Evolutionary conservation across 352 stramenopile species (phyloP).

Genomic region (Phytophthora kernoviae): DNA sequence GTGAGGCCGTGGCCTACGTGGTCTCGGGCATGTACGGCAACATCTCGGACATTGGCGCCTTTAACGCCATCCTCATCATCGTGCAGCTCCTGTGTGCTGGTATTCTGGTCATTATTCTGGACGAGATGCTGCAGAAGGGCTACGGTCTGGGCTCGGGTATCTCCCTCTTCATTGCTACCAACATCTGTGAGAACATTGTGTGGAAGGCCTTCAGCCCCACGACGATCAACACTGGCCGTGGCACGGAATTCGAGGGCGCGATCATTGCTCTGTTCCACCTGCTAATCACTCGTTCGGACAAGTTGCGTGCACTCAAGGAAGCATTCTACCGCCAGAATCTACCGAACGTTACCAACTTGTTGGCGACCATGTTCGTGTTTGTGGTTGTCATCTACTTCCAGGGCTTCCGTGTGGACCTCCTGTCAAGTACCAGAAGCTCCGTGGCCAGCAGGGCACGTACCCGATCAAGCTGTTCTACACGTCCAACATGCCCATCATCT

Average conservation of each 20-base stretch:
- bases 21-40: slow-evolving; percentile 99
- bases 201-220: slow-evolving; percentile 99
- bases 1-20: slow-evolving; percentile 99
- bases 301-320: slow-evolving; percentile 97
- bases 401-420: slow-evolving; percentile 93
- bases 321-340: slow-evolving; percentile 99
- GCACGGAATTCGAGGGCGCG: slow-evolving; percentile 99
- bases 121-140: slow-evolving; percentile 99
- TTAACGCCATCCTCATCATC: slow-evolving; percentile 99
- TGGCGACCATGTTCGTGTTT: slow-evolving; percentile 99
- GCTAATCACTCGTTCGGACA: slow-evolving; percentile 98
- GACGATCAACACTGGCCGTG: slow-evolving; percentile 99
- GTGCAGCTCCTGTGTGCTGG: slow-evolving; percentile 98
- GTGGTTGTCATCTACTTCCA: slow-evolving; percentile 99
- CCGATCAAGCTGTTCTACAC: slow-evolving; percentile 99
- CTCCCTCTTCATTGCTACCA: slow-evolving; percentile 99
- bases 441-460: slow-evolving; percentile 98
- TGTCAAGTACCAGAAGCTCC: slow-evolving; percentile 99
- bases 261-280: slow-evolving; percentile 99
- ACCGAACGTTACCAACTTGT: slow-evolving; percentile 98
- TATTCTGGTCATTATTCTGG: slow-evolving; percentile 99
- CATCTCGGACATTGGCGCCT: slow-evolving; percentile 96
- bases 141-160: slow-evolving; percentile 99
- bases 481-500: slow-evolving; percentile 99
- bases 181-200: slow-evolving; percentile 99